Base-by-base conservation (phyloP, 495 filamentous ascomycete genomes). In the Extremus antarcticus region DNA sequence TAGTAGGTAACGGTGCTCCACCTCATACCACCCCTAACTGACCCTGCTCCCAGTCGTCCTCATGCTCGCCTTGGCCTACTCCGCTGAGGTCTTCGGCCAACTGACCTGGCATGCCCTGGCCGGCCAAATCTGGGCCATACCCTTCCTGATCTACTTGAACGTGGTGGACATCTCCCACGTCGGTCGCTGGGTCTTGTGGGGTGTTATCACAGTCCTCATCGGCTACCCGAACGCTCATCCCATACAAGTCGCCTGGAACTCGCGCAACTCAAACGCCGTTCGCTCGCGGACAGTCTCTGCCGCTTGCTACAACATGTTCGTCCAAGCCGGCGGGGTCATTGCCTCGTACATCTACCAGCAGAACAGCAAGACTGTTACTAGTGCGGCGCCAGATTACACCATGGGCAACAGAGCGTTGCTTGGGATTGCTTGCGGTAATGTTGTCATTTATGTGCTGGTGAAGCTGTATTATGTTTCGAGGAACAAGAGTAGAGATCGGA, bases 101-200 rank as follows among this genome's bases (percentile, higher is more conserved):
- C 69, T 73, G n/a, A 68, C 71, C 0, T 67, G 72, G 29, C 66
- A 73, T 61, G 71, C 68, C 61, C 40, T 74, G 2, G 47, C 75
- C 39, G 72, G 70, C 11, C 71, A 76, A 51, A 57, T 76, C 47
- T 78, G 74, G 74, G 59, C 65, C n/a, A 56, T 77, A 47, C 72
- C 73, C n/a, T 51, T 72, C 20, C 59, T 76, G 29, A 63, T 68
- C n/a, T 68, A 70, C 2, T 58, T 77, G 16, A 59, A 70, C 23
- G 63, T 65, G 0, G 47, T 74, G 13, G 70, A 70, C 2, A 62
- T 62, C 24, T 43, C 61, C 23, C n/a, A n/a, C n/a, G 69, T 68
- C 0, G 54, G 63, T 51, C 64, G 70, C 25, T 77, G 76, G 76
- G 51, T 56, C 0, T 68, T 68, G 1, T 78, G 68, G 50, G 43